Percentiles rank a stretch among this genome's conserved stretches.
Conservation (phyloP, 2,329 filamentous ascomycete genomes). For the Dactylellina sp. region DNA sequence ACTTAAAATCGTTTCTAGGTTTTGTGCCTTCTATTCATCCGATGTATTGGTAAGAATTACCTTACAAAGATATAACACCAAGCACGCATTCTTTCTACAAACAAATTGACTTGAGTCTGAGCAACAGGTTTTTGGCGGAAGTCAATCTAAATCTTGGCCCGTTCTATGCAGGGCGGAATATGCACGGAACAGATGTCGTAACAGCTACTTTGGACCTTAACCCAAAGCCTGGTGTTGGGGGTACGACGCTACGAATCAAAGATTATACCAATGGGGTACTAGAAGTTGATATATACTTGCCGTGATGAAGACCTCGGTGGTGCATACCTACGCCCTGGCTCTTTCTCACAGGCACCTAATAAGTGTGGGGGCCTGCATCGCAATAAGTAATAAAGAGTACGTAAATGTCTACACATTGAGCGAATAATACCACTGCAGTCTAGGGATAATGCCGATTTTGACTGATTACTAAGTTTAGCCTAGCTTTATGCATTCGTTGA, state of each 20-base stretch:
- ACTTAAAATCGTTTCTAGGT: conserved; percentile 1
- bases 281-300: conserved; percentile 52
- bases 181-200: conserved; percentile 22
- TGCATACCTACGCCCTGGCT: conserved; percentile 14
- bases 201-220: conserved; percentile 15
- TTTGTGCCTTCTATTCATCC: conserved; percentile 32
- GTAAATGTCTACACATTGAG: too few species aligned
- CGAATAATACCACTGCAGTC: not conserved
- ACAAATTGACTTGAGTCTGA: not conserved
- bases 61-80: too few species aligned
- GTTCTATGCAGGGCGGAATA: conserved; percentile 8
- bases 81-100: too few species aligned
- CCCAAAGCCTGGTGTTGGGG: conserved; percentile 37
- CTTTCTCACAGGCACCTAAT: not conserved
- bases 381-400: conserved; percentile 25
- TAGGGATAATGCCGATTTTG: too few species aligned
- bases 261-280: conserved; percentile 31
- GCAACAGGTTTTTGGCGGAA: conserved; percentile 37
- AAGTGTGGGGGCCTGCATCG: conserved; percentile 7
- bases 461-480: not conserved
- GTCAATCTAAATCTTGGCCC: conserved; percentile 20
- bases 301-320: conserved; percentile 15
- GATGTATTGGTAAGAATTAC: conserved; percentile 35
- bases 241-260: conserved; percentile 4
- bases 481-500: conserved; percentile 23